Conservation (phyloP, 108 stramenopile species). For the Nannochloropsis salina region DNA sequence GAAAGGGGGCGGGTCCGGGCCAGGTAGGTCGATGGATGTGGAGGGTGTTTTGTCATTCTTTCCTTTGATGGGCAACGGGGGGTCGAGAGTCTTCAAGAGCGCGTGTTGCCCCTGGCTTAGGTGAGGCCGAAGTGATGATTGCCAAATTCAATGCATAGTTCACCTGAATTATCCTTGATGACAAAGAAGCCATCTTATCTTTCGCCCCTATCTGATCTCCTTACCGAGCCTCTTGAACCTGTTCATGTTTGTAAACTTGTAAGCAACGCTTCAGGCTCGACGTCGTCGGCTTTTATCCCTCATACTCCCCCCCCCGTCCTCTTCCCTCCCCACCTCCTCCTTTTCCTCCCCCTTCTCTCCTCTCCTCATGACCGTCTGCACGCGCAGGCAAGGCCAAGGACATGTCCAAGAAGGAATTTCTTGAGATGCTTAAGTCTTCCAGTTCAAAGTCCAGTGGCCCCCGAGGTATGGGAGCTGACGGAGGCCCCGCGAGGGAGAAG, state of each 20-base stretch:
- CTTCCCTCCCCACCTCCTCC: background rate
- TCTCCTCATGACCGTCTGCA: background rate
- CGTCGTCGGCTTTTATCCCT: background rate
- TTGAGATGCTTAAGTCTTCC: background rate
- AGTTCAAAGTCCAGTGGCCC: background rate
- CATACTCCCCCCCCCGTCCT: background rate
- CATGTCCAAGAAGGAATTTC: background rate
- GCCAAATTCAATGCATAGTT: constrained; percentile 20
- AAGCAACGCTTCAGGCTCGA: background rate
- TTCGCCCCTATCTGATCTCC: background rate
- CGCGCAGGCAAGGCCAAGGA: background rate
- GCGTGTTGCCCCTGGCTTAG: too few species aligned
- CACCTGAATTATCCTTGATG: constrained; percentile 8
- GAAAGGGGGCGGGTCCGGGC: background rate
- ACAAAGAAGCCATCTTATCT: constrained; percentile 20
- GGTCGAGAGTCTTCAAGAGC: too few species aligned
- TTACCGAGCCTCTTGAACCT: too few species aligned
- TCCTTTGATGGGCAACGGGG: too few species aligned
- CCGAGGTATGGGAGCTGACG: background rate
- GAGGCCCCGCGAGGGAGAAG: background rate
- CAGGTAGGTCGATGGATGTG: background rate
- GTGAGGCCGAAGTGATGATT: background rate
- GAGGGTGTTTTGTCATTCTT: background rate
- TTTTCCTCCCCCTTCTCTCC: background rate
- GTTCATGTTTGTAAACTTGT: too few species aligned